Percentiles rank a stretch among this genome's conserved stretches.
These are phyloP conservation scores for Malus hybrid DNA, from an alignment of 331 rosid genomes.

Conservation along the genomic window DNA sequence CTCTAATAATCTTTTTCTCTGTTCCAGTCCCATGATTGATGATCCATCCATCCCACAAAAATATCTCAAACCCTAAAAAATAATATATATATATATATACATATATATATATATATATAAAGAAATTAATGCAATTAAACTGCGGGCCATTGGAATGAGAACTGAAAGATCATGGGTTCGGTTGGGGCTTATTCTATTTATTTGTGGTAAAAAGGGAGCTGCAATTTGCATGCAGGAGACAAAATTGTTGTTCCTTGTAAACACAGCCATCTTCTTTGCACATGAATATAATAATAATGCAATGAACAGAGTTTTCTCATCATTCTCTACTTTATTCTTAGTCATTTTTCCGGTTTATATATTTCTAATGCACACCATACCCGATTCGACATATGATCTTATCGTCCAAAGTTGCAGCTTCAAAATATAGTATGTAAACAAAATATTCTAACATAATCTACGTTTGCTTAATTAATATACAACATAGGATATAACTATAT, in stretches of 20 bases:
- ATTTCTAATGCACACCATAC: not conserved
- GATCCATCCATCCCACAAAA: not conserved
- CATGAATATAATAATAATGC: not conserved
- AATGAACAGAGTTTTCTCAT: not conserved
- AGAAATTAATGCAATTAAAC: not conserved
- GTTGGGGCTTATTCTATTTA: not conserved
- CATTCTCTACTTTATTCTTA: not conserved
- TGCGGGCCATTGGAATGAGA: slow-evolving; percentile 35
- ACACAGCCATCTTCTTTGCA: slow-evolving; percentile 45
- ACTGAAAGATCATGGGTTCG: slow-evolving; percentile 20
- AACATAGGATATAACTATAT: no score
- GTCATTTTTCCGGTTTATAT: not conserved
- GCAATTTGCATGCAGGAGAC: slow-evolving; percentile 22
- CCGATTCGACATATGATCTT: not conserved
- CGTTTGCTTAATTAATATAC: no score
- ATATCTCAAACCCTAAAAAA: not conserved
- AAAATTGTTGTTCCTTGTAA: slow-evolving; percentile 60
- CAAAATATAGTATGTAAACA: not conserved
- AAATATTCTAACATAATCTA: no score
- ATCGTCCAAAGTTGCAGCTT: not conserved
- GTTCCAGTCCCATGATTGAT: not conserved
- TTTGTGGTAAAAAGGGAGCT: not conserved
- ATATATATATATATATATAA: not conserved
- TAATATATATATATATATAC: not conserved
- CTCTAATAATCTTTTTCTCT: not conserved